phyloP scores from a whole-genome alignment of 176 grass and related monocot species.

The Cenchrus purpureus region DNA sequence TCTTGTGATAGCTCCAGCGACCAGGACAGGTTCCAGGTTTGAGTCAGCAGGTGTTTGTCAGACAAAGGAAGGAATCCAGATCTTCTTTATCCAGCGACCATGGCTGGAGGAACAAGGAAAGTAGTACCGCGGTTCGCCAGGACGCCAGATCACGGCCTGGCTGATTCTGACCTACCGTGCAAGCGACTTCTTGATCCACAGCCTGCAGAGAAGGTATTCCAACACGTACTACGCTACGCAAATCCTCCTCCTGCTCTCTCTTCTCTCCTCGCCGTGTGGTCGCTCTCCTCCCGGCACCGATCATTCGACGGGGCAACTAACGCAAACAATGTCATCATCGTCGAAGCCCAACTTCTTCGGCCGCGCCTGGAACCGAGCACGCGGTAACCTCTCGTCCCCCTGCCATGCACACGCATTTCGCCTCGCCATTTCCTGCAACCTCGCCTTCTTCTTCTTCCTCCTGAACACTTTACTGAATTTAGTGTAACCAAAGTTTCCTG shows the following conservation, averaged over 20 bases:
- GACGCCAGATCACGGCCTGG: neutral
- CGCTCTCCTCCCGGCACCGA: neutral
- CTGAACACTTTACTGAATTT: neutral
- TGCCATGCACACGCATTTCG: neutral
- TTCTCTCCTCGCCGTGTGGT: neutral
- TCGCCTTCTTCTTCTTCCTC: neutral
- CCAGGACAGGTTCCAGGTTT: neutral
- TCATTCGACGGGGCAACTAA: neutral
- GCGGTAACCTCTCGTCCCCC: constrained; percentile 17
- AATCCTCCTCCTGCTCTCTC: neutral
- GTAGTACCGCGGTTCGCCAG: neutral
- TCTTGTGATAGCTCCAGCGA: too few species aligned
- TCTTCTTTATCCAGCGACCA: neutral
- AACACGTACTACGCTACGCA: neutral
- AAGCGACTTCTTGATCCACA: constrained; percentile 32
- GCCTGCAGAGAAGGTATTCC: neutral
- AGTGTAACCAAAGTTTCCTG: neutral
- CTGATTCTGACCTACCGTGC: constrained; percentile 45
- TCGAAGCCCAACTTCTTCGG: constrained; percentile 42
- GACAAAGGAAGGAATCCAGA: neutral
- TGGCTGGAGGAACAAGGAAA: neutral
- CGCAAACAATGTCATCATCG: constrained; percentile 1
- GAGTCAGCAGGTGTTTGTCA: neutral
- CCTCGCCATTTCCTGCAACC: neutral
- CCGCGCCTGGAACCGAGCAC: constrained; percentile 50